Evolutionary conservation across 768 basidiomycete genomes (phyloP).

Genomic region (Boletus subparvulus): DNA sequence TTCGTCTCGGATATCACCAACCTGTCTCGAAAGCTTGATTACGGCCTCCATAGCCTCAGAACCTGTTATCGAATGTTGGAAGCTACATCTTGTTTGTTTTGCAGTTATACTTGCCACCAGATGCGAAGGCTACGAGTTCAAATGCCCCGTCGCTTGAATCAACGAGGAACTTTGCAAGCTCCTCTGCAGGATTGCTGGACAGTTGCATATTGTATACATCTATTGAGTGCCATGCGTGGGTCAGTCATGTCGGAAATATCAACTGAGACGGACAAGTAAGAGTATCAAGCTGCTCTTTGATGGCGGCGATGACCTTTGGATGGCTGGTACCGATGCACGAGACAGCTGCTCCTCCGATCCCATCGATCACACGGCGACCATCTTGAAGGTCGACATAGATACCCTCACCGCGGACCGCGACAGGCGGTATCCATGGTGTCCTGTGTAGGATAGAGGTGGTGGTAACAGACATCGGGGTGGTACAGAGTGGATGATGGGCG

Average conservation of each 20-base stretch:
- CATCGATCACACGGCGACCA: slow-evolving; percentile 71
- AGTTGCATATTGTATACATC: slow-evolving; percentile 89
- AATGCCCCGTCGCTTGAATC: slow-evolving; percentile 74
- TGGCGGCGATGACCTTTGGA: slow-evolving; percentile 66
- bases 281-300: slow-evolving; percentile 79
- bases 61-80: slow-evolving; percentile 43
- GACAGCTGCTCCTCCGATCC: slow-evolving; percentile 84
- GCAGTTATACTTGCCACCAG: slow-evolving; percentile 55
- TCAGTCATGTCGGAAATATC: neutral
- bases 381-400: slow-evolving; percentile 71
- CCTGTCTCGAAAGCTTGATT: slow-evolving; percentile 81
- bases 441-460: slow-evolving; percentile 56
- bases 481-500: neutral
- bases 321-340: slow-evolving; percentile 74
- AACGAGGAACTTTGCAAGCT: slow-evolving; percentile 66
- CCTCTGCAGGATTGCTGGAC: slow-evolving; percentile 78
- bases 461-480: slow-evolving; percentile 15
- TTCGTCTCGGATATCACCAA: slow-evolving; percentile 26
- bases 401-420: slow-evolving; percentile 65
- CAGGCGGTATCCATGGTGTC: slow-evolving; percentile 71
- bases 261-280: slow-evolving; percentile 58
- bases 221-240: slow-evolving; percentile 24
- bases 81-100: neutral
- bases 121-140: slow-evolving; percentile 65
- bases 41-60: slow-evolving; percentile 88